phyloP scores from a whole-genome alignment of 371 early-diverging fungal genomes.

The Choanephora cucurbitarum region DNA sequence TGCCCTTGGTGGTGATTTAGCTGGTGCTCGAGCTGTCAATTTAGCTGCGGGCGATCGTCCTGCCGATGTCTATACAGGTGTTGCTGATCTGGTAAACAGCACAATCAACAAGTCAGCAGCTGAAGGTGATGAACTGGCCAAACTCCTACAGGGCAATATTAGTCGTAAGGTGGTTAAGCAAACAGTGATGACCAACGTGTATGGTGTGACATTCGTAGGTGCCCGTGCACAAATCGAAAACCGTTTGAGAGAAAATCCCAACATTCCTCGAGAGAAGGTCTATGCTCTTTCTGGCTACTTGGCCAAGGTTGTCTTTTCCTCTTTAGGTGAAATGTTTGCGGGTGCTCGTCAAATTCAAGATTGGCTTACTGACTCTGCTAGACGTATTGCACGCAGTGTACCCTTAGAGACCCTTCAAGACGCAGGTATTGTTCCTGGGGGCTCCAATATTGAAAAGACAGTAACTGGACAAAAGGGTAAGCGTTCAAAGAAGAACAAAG shows the following conservation, averaged over 20 bases:
- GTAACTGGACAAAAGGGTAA: conserved; percentile 14
- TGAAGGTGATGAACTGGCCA: conserved; percentile 58
- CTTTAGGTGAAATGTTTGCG: conserved; percentile 87
- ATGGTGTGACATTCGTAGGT: conserved; percentile 97
- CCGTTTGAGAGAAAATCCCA: conserved; percentile 75
- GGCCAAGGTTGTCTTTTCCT: conserved; percentile 82
- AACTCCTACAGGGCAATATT: conserved; percentile 66
- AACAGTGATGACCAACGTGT: conserved; percentile 99
- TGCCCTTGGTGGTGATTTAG: conserved; percentile 93
- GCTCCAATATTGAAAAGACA: background rate
- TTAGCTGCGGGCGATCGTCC: conserved; percentile 85
- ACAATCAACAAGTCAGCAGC: conserved; percentile 69
- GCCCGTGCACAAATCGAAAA: conserved; percentile 88
- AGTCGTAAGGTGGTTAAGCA: conserved; percentile 97
- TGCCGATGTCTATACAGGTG: conserved; percentile 93
- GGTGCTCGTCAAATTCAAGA: conserved; percentile 90
- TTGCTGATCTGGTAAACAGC: conserved; percentile 76
- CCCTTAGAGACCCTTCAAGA: conserved; percentile 63
- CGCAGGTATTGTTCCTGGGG: conserved; percentile 31
- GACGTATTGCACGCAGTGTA: conserved; percentile 80
- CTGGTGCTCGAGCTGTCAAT: conserved; percentile 93
- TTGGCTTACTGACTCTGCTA: conserved; percentile 92
- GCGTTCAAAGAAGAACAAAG: conserved; percentile 19
- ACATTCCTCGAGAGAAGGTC: conserved; percentile 59
- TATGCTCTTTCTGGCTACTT: conserved; percentile 66